Percentiles rank a stretch among this genome's conserved stretches.
Evolutionary conservation across 1,284 basidiomycete species (phyloP).

Genomic region (Malassezia globosa): DNA sequence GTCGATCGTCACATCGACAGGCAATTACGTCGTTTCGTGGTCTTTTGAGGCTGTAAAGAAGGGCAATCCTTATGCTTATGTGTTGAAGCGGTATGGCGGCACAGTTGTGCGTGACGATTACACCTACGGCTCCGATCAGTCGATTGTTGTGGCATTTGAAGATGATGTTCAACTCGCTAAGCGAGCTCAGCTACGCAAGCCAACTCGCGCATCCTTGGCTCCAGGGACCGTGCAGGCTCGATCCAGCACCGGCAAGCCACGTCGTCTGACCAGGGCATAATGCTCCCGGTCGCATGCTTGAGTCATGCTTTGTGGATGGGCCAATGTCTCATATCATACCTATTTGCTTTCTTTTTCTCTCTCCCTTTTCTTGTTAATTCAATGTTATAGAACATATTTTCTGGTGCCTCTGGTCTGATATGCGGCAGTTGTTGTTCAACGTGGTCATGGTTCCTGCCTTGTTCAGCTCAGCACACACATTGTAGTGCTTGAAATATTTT

Average conservation of each 20-base stretch:
- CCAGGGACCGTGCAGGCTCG: neutral
- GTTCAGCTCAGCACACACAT: no score
- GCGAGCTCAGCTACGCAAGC: slow-evolving; percentile 78
- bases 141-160: slow-evolving; percentile 84
- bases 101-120: slow-evolving; percentile 32
- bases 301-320: no score
- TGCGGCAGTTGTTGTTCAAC: no score
- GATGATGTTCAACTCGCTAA: slow-evolving; percentile 88
- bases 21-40: slow-evolving; percentile 72
- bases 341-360: no score
- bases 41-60: slow-evolving; percentile 91
- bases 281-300: neutral
- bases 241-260: neutral
- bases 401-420: no score
- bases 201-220: slow-evolving; percentile 54
- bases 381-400: no score
- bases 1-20: slow-evolving; percentile 89
- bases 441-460: no score
- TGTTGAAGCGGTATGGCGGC: slow-evolving; percentile 65
- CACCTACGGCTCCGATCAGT: slow-evolving; percentile 64
- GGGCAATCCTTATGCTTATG: slow-evolving; percentile 77
- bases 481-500: no score
- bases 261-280: slow-evolving; percentile 9
- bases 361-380: no score
- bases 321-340: no score